Evolutionary conservation across 225 moss, liverwort and hornwort species (phyloP).

Genomic region (Marchantia paleacea): DNA sequence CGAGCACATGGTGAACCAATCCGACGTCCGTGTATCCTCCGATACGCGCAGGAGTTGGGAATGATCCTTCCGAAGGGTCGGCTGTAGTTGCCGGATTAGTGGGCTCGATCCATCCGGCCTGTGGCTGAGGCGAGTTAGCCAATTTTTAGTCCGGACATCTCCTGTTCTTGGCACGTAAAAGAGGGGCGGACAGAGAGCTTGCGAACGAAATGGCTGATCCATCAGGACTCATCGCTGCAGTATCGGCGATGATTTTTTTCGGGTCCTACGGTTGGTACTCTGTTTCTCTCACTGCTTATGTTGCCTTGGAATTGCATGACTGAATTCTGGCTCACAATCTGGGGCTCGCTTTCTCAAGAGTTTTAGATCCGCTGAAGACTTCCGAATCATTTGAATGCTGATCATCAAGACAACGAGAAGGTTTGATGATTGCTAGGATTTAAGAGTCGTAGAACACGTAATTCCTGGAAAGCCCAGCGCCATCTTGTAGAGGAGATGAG

Average conservation of each 20-base stretch:
- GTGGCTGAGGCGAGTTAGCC: not conserved
- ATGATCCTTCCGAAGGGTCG: not conserved
- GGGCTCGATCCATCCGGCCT: not conserved
- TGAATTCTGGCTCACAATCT: not conserved
- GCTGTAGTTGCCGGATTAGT: not conserved
- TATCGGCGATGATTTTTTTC: slow-evolving; percentile 40
- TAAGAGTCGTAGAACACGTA: not conserved
- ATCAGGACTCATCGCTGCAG: slow-evolving; percentile 33
- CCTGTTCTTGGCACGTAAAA: not conserved
- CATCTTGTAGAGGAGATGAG: not conserved
- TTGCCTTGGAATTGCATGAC: not conserved
- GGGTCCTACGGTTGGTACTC: slow-evolving; percentile 39
- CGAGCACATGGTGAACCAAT: not conserved
- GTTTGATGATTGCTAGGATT: not conserved
- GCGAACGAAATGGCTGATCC: slow-evolving; percentile 25
- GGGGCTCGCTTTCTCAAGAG: not conserved
- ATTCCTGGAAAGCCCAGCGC: not conserved
- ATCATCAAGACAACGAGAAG: not conserved
- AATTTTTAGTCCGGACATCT: not conserved
- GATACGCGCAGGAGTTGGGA: not conserved
- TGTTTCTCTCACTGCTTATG: not conserved
- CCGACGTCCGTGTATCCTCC: not conserved
- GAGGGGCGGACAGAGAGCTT: not conserved
- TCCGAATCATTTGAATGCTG: not conserved
- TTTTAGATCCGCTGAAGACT: not conserved